Evolutionary conservation across 2,329 filamentous ascomycete species (phyloP), one percentile per base, ranked within the genome.

Genomic region (Aaosphaeria arxii): DNA sequence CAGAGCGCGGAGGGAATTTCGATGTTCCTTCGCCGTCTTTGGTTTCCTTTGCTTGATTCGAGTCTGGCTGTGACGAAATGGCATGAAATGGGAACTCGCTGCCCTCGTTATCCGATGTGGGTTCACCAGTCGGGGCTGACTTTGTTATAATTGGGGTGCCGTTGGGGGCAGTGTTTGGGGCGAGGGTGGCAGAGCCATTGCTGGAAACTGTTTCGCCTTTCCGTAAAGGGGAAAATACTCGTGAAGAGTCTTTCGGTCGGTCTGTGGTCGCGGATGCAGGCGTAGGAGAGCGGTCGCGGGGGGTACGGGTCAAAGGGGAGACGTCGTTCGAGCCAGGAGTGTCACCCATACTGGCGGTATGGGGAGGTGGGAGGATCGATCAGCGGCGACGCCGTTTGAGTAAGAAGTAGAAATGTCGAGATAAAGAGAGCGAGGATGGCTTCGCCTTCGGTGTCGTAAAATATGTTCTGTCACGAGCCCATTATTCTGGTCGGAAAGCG

Each of bases 1-100:
- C 61, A 5, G 61, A 40, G 2, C 58, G 44, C 41, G 62, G 54
- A 9, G 57, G 50, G 11, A 43, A 49, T 36, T 58, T 56, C 7
- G 46, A 13, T n/a, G 45, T 9, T n/a, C 50, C 43, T n/a, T 55
- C 40, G 29, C 60, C 56, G 30, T 46, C 47, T 7, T 54, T 48
- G 9, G 30, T 9, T 11, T 17, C 31, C 7, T 24, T 24, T 17
- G 41, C 6, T 11, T 7, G 29, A 11, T 32, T 17, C 9, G 41
- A 31, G 3, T 43, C 41, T 11, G 17, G 7, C 3, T 31, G 41
- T 17, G 41, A 43, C 9, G 41, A 7, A 56, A 39, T 30, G 56
- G 40, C 6, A 60, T 64, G 47, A 58, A 71, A 72, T 42, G 69
- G 69, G 43, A 72, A 72, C 40, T 69, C 69, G 46, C 48, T 45